phyloP scores from a whole-genome alignment of 2,329 filamentous ascomycete species.

The Aspergillus japonicus region DNA sequence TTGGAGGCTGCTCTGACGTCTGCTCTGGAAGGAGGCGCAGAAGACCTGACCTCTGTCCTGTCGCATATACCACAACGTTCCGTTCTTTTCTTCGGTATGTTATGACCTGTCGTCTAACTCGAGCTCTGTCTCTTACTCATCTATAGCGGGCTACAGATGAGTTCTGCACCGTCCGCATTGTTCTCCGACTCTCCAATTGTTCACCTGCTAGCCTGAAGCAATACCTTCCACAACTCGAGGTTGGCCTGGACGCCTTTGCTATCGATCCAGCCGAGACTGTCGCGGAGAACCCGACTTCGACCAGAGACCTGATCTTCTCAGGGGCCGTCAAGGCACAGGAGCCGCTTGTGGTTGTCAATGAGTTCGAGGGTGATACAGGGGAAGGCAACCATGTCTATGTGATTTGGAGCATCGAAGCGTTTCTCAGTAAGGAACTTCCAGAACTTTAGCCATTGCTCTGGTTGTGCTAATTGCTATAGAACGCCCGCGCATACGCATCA shows the following conservation, averaged over 20 bases:
- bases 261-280: constrained; percentile 42
- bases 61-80: constrained; percentile 52
- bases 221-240: constrained; percentile 49
- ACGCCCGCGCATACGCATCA: constrained; percentile 52
- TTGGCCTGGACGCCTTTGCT: constrained; percentile 52
- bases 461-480: constrained; percentile 27
- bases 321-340: constrained; percentile 40
- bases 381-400: constrained; percentile 43
- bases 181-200: constrained; percentile 52
- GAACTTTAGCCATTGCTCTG: background rate
- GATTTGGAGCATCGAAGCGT: constrained; percentile 46
- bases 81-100: constrained; percentile 53
- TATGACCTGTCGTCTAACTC: constrained; percentile 1
- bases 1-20: constrained; percentile 42
- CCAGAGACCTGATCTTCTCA: constrained; percentile 46
- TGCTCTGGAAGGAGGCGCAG: constrained; percentile 47
- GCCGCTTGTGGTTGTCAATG: constrained; percentile 46
- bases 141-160: constrained; percentile 52
- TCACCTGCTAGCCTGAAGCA: constrained; percentile 50
- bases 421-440: constrained; percentile 36
- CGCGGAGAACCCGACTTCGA: constrained; percentile 38
- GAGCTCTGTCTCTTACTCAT: constrained; percentile 49
- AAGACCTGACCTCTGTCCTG: constrained; percentile 45
- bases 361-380: constrained; percentile 40
- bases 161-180: constrained; percentile 50